Percentiles rank a stretch among this genome's conserved stretches.
phyloP scores from a whole-genome alignment of 345 rosid genomes.

The Brassica carinata region DNA sequence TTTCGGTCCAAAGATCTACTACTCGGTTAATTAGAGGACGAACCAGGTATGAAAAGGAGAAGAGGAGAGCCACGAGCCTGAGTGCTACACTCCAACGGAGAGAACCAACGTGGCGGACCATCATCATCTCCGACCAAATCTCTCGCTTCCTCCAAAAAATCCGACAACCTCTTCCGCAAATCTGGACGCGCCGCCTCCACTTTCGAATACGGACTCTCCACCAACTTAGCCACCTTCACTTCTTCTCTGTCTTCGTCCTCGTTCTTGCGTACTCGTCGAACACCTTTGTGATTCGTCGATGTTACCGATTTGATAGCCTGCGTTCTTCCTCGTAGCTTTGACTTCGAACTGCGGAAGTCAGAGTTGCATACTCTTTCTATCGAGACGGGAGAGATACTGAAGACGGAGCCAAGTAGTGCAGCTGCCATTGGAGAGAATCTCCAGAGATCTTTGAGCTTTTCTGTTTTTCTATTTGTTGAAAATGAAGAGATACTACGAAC shows the following conservation, averaged over 20 bases:
- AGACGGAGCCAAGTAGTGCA: slow-evolving; percentile 2
- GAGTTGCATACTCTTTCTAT: background rate
- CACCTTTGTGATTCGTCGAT: background rate
- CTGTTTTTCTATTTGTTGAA: background rate
- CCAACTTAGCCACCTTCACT: background rate
- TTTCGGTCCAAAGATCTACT: slow-evolving; percentile 1
- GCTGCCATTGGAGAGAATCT: slow-evolving; percentile 22
- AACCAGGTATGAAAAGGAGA: slow-evolving; percentile 61
- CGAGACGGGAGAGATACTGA: background rate
- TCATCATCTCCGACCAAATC: slow-evolving; percentile 41
- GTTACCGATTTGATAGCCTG: slow-evolving; percentile 6
- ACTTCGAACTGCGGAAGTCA: background rate
- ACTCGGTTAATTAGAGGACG: background rate
- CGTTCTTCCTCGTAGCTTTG: background rate
- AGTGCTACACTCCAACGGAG: slow-evolving; percentile 52
- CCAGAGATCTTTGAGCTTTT: slow-evolving; percentile 1
- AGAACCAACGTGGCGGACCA: slow-evolving; percentile 76
- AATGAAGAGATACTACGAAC: background rate
- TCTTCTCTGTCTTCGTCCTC: background rate
- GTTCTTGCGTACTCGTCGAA: background rate
- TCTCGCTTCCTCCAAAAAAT: slow-evolving; percentile 45
- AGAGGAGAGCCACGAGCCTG: slow-evolving; percentile 47
- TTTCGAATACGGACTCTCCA: slow-evolving; percentile 25
- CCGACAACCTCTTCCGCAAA: slow-evolving; percentile 42
- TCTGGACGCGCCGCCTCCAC: slow-evolving; percentile 28